Evolutionary conservation across 2,329 filamentous ascomycete species (phyloP), one percentile per base, ranked within the genome.

Genomic region (Pseudogymnoascus sp.): DNA sequence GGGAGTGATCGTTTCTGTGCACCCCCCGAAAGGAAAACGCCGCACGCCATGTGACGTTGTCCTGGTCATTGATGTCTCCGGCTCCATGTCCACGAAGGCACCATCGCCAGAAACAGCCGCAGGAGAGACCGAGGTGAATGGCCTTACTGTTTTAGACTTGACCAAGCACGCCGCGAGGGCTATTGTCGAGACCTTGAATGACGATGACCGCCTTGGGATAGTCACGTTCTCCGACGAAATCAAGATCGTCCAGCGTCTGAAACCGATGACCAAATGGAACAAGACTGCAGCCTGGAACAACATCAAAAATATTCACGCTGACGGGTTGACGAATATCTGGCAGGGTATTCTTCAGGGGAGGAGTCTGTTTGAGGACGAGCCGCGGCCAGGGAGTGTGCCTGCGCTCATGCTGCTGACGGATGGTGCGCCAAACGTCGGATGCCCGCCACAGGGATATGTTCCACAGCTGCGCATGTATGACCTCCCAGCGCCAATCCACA

Each of bases 1-100:
- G 8, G 77, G 76, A 1, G 66, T 83, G 1, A 59, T 83, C 3
- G 68, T 82, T 65, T 78, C 75, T 54, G 70, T 84, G 9, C 69
- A 75, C 4, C 78, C 80, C 0, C 81, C 80, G 0, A 69, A 41
- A 2, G 60, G 68, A 6, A 39, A 65, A 0, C 63, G 62, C 5
- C 72, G 70, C 60, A 74, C 80, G 0, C 78, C 82, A 1, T 84
- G 81, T 67, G 83, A 86, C 63, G 80, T 86, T 33, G 83, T 85
- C 2, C 75, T 86, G 2, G 82, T 83, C 14, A 84, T 86, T 60
- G 84, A 86, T 67, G 76, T 85, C 12, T 86, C 84, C 0, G 76
- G 74, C 0, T 85, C 82, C 70, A 87, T 86, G 84, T 58, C 62
- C 1, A 59, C 63, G 0, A 65, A 71, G 1, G 83, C 83, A 0